Conservation (phyloP, 805 yeast genomes). For the Ogataea paraovalis region DNA sequence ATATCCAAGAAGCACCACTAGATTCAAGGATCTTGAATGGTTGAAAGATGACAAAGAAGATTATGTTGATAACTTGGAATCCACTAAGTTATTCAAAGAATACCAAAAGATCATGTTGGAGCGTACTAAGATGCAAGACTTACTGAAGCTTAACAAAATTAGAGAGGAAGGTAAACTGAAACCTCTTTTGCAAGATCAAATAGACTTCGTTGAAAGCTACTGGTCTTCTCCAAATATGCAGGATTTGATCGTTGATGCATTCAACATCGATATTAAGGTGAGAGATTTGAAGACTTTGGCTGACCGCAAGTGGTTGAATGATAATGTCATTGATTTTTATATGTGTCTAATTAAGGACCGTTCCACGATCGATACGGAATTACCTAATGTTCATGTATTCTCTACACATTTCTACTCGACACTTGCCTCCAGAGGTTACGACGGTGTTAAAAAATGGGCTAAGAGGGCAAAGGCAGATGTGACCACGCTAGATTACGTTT, state of each 20-base stretch:
- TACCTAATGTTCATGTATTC: constrained; percentile 58
- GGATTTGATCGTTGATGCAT: constrained; percentile 31
- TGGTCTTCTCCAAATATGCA: constrained; percentile 29
- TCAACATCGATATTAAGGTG: constrained; percentile 55
- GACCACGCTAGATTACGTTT: constrained; percentile 55
- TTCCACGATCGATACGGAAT: constrained; percentile 16
- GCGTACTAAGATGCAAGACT: constrained; percentile 34
- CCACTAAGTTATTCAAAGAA: constrained; percentile 33
- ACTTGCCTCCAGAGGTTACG: constrained; percentile 67
- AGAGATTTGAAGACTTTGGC: constrained; percentile 69
- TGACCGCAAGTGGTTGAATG: constrained; percentile 83
- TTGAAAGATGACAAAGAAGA: constrained; percentile 29
- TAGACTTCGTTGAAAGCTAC: constrained; percentile 30
- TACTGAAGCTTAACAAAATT: constrained; percentile 33
- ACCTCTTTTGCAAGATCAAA: constrained; percentile 31
- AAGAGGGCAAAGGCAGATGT: constrained; percentile 69
- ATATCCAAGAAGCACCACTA: constrained; percentile 12
- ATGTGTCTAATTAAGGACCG: constrained; percentile 50
- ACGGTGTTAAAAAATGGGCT: constrained; percentile 82
- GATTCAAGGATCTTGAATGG: constrained; percentile 31
- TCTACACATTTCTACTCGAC: constrained; percentile 86
- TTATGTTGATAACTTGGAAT: constrained; percentile 28
- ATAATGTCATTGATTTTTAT: constrained; percentile 82
- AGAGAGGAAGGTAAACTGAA: constrained; percentile 32
- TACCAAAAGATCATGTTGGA: constrained; percentile 43